Percentiles rank a stretch among this genome's conserved stretches.
phyloP scores from a whole-genome alignment of 805 yeast species.

The Zygoascus bituminiphila region DNA sequence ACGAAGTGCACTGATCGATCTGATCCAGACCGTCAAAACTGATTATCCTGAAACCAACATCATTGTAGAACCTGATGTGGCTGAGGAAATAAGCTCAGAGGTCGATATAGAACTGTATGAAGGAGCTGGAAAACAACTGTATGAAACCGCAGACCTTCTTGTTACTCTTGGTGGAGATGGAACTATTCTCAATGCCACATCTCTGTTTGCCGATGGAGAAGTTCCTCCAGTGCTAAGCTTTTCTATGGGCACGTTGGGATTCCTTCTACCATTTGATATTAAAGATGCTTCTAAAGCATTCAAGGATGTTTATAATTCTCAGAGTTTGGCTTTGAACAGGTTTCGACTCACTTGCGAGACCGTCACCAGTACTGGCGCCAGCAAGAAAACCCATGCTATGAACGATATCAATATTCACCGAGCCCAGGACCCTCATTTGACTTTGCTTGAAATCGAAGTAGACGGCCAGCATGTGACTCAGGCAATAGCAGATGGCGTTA shows the following conservation, averaged over 20 bases:
- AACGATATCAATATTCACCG: slow-evolving; percentile 85
- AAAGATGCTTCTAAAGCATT: slow-evolving; percentile 53
- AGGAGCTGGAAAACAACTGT: slow-evolving; percentile 29
- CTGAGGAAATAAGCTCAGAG: slow-evolving; percentile 47
- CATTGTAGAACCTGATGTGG: slow-evolving; percentile 66
- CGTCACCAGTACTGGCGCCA: slow-evolving; percentile 9
- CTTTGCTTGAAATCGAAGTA: slow-evolving; percentile 74
- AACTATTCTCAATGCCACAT: slow-evolving; percentile 76
- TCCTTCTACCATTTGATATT: slow-evolving; percentile 80
- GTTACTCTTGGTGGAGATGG: slow-evolving; percentile 97
- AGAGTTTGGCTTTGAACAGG: slow-evolving; percentile 67
- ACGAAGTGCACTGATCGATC: slow-evolving; percentile 53
- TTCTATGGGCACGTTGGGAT: slow-evolving; percentile 87
- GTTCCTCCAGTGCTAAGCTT: slow-evolving; percentile 85
- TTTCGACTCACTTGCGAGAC: slow-evolving; percentile 64
- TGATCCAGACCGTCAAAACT: slow-evolving; percentile 44
- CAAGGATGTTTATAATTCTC: slow-evolving; percentile 52
- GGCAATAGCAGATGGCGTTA: slow-evolving; percentile 87
- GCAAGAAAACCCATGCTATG: slow-evolving; percentile 61
- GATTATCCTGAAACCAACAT: slow-evolving; percentile 67
- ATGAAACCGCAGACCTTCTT: slow-evolving; percentile 62
- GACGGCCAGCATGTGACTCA: slow-evolving; percentile 80
- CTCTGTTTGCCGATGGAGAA: slow-evolving; percentile 51
- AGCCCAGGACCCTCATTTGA: slow-evolving; percentile 79
- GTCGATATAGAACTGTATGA: slow-evolving; percentile 14